Percentiles rank a stretch among this genome's conserved stretches.
These are phyloP conservation scores for Meyerozyma guilliermondii DNA, from an alignment of 1,139 yeast species.

Conservation along the genomic window DNA sequence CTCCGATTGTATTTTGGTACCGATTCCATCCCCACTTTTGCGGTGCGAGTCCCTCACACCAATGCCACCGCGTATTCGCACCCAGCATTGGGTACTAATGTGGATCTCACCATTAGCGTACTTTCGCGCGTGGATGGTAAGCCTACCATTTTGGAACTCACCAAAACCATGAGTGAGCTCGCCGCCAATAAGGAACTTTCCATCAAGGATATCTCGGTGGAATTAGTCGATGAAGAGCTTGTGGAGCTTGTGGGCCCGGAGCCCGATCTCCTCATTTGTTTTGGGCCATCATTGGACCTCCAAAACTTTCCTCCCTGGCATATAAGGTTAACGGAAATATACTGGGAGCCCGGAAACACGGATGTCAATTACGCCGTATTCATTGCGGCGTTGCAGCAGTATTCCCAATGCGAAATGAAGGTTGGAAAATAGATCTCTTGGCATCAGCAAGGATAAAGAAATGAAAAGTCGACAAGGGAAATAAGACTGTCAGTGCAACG, in stretches of 20 bases:
- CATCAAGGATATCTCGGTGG: constrained; percentile 66
- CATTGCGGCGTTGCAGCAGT: constrained; percentile 75
- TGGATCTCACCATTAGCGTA: constrained; percentile 60
- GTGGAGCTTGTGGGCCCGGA: constrained; percentile 77
- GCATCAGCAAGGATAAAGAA: not conserved
- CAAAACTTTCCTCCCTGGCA: constrained; percentile 99
- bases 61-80: constrained; percentile 36
- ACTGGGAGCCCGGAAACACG: constrained; percentile 82
- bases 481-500: too few species aligned
- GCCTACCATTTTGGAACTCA: constrained; percentile 80
- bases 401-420: constrained; percentile 76
- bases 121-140: constrained; percentile 82
- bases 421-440: constrained; percentile 56
- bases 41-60: constrained; percentile 58
- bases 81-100: constrained; percentile 11
- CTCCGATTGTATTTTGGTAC: constrained; percentile 74
- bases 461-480: too few species aligned
- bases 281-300: constrained; percentile 80
- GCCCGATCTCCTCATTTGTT: constrained; percentile 81
- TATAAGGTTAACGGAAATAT: constrained; percentile 80
- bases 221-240: constrained; percentile 70
- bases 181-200: constrained; percentile 58
- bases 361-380: constrained; percentile 82
- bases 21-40: constrained; percentile 56
- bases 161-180: constrained; percentile 79